A percentile compares a stretch with the other conserved stretches of the same genome.
These are phyloP conservation scores for Endoconidiophora polonica DNA, from an alignment of 2,329 filamentous ascomycete genomes.

Conservation along the genomic window DNA sequence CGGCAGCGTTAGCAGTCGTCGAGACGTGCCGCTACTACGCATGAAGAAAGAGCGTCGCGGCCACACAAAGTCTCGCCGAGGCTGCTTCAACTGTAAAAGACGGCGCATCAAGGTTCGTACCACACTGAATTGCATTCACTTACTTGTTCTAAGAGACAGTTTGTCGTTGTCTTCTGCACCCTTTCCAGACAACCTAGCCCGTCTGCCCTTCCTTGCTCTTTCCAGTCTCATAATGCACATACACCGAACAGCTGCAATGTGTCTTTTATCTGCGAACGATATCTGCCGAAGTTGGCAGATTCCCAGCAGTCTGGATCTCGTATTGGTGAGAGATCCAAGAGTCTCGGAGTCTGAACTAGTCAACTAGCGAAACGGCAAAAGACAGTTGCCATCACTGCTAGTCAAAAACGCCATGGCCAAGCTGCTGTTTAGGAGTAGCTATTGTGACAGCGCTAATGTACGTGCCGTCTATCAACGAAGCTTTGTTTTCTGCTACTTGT, in stretches of 20 bases:
- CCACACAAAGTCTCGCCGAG: conserved; percentile 48
- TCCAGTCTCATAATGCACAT: background rate
- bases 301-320: no score
- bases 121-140: background rate
- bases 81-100: conserved; percentile 52
- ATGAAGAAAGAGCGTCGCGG: conserved; percentile 33
- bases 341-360: no score
- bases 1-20: background rate
- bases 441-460: no score
- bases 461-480: background rate
- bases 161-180: no score
- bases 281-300: no score
- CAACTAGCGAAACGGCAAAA: no score
- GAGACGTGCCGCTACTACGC: conserved; percentile 2
- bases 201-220: background rate
- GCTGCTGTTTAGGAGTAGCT: no score
- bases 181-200: background rate
- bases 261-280: no score
- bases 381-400: no score
- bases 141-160: no score
- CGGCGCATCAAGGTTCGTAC: conserved; percentile 42
- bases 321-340: no score
- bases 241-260: background rate
- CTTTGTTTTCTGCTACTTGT: background rate
- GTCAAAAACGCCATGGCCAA: no score